Conservation (phyloP, 202 grass and related monocot species). For the Setaria italica region DNA sequence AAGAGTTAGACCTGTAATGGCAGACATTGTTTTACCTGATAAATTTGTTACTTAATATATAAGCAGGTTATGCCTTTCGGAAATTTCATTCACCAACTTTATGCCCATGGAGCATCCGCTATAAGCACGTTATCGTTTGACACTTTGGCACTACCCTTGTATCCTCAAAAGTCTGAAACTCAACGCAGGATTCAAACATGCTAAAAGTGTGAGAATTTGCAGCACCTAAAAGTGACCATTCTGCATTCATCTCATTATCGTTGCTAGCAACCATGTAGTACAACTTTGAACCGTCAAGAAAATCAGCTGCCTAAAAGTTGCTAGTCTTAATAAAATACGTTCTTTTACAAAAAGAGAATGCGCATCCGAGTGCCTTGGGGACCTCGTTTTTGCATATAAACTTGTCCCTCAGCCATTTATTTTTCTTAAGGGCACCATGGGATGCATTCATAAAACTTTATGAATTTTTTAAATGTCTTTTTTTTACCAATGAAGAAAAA, state of each 20-base stretch:
- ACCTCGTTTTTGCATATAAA: neutral
- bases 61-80: too few relatives aligned
- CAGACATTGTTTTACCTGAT: too few relatives aligned
- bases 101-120: neutral
- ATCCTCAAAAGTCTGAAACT: neutral
- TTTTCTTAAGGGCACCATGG: too few relatives aligned
- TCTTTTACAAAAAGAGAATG: neutral
- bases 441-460: too few relatives aligned
- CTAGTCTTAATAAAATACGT: neutral
- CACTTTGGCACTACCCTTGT: neutral
- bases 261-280: neutral
- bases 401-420: too few relatives aligned
- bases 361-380: neutral
- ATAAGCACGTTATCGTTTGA: neutral
- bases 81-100: neutral
- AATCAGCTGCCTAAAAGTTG: neutral
- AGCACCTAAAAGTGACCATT: neutral
- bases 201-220: neutral
- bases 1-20: too few relatives aligned
- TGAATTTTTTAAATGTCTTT: too few relatives aligned
- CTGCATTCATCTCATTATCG: neutral
- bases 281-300: slow-evolving; percentile 8
- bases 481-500: too few relatives aligned
- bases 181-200: neutral
- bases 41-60: too few relatives aligned